Conservation (phyloP, 2,329 filamentous ascomycete species). For the Clarireedia sp. region DNA sequence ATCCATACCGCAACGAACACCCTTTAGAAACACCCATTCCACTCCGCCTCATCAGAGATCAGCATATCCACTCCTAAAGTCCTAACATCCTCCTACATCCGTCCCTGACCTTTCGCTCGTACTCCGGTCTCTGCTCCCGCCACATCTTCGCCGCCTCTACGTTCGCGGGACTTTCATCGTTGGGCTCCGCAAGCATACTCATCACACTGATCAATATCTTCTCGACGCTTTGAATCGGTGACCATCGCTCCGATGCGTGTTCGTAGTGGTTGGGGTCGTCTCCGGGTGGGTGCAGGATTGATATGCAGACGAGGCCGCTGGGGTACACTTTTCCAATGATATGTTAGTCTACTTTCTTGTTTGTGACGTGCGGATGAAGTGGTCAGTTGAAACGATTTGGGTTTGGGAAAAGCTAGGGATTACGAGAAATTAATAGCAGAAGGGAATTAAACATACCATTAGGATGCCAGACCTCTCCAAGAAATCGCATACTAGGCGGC, state of each 20-base stretch:
- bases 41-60: no score
- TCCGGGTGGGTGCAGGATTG: conserved; percentile 92
- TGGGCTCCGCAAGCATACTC: conserved; percentile 96
- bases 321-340: conserved; percentile 60
- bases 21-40: no score
- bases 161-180: conserved; percentile 94
- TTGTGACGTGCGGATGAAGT: no score
- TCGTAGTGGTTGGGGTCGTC: conserved; percentile 99
- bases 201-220: conserved; percentile 96
- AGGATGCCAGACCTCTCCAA: conserved; percentile 91
- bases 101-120: conserved; percentile 77
- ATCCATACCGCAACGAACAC: no score
- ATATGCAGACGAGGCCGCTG: conserved; percentile 90
- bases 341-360: neutral
- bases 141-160: conserved; percentile 96
- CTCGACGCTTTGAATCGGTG: conserved; percentile 92
- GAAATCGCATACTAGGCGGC: conserved; percentile 92
- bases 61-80: conserved; percentile 37
- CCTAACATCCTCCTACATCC: conserved; percentile 75
- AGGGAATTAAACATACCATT: conserved; percentile 56
- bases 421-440: neutral
- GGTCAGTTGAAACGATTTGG: no score
- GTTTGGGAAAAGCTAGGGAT: no score
- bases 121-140: conserved; percentile 75
- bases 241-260: conserved; percentile 91